phyloP scores from a whole-genome alignment of 495 filamentous ascomycete species.

The Cenococcum geophilum region DNA sequence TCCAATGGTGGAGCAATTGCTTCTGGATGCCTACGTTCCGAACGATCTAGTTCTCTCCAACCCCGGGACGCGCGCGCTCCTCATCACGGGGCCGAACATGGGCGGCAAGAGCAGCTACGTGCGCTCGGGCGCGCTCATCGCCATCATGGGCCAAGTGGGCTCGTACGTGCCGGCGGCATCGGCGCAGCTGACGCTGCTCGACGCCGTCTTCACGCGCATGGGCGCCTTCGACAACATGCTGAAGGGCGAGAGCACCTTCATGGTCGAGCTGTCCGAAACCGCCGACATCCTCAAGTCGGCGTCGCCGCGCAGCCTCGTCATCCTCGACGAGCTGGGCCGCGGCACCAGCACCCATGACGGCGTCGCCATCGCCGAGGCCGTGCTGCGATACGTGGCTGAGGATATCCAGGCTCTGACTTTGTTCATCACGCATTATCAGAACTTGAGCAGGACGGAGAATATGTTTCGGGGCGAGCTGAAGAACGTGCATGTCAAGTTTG shows the following conservation, averaged over 20 bases:
- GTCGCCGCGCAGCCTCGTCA: constrained; percentile 70
- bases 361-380: constrained; percentile 90
- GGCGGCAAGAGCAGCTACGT: constrained; percentile 96
- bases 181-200: constrained; percentile 70
- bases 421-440: constrained; percentile 97
- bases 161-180: constrained; percentile 82
- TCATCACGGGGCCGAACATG: constrained; percentile 98
- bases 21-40: constrained; percentile 83
- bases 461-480: constrained; percentile 56
- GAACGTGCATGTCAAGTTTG: constrained; percentile 82
- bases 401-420: constrained; percentile 69
- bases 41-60: constrained; percentile 70
- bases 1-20: constrained; percentile 91
- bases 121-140: constrained; percentile 81
- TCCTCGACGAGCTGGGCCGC: constrained; percentile 92
- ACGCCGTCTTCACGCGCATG: constrained; percentile 95
- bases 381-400: constrained; percentile 75
- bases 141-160: constrained; percentile 91
- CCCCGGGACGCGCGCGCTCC: constrained; percentile 61
- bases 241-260: constrained; percentile 90
- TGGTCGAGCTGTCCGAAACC: constrained; percentile 94
- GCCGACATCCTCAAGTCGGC: constrained; percentile 84
- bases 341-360: constrained; percentile 94
- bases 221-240: constrained; percentile 96
- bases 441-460: constrained; percentile 63